Base-by-base conservation (phyloP, 1,284 basidiomycete genomes). In the Microbotryum saponariae region DNA sequence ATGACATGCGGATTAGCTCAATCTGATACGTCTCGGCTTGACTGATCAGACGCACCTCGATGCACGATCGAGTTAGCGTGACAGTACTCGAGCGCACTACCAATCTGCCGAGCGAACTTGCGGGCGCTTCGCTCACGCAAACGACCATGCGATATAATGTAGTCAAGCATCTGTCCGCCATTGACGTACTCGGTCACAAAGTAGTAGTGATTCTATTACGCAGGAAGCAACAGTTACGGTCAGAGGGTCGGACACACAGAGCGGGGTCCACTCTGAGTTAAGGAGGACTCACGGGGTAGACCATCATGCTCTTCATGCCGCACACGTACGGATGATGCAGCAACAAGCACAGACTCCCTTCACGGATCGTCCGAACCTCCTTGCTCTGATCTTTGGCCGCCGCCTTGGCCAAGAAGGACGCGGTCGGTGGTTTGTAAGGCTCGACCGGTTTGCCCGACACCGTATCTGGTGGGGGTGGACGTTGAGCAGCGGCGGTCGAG, bases 121-220 rank as follows among this genome's bases (percentile, higher is more conserved):
- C 94, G 82, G 6, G 94, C 94, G 42, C 92, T 90, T 59, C 94
- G 84, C 76, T 98, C 96, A 42, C 94, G 82, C 64, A 98, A 82
- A 45, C 93, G 82, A n/a, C 94, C 94, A 73, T 98, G 96, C 70
- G 89, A 89, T 78, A 98, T 98, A 79, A 98, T 98, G 76, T 97
- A 98, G 82, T 98, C 94, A 69, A 98, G 85, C 91, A 98, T 96
- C 80, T 98, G 94, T 0, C 96, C 94, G 52, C 96, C 94, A 71
- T 93, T 93, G 77, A 98, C 90, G 77, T 97, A 97, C 77, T 98
- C 94, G 75, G 89, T 92, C 6, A 97, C 89, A 91, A 98, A 97
- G 80, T 98, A 97, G 77, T 97, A 97, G 77, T 98, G 94, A 74
- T 94, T 86, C 63, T 71, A 42, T 16, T 12, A 6, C 2, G 37